A percentile compares a stretch with the other conserved stretches of the same genome.
phyloP scores from a whole-genome alignment of 495 filamentous ascomycete species.

The Trichoderma erinaceum region DNA sequence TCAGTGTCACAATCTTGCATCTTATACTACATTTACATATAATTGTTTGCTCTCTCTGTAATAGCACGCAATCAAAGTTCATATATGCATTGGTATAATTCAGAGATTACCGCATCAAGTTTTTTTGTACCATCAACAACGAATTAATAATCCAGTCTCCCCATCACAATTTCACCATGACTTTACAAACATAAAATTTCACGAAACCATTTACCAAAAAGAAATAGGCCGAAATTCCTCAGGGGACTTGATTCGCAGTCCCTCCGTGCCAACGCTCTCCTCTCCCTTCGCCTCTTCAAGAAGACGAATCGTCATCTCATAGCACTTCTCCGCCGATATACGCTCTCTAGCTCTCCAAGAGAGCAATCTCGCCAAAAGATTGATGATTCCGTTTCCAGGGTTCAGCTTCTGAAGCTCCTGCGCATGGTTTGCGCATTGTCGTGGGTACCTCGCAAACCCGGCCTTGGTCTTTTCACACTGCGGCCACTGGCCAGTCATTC shows the following conservation, averaged over 20 bases:
- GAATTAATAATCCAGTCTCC: no score
- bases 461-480: neutral
- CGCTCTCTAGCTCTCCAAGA: neutral
- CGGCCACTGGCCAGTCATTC: slow-evolving; percentile 1
- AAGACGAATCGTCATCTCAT: neutral
- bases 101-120: no score
- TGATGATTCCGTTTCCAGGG: neutral
- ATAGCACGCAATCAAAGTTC: no score
- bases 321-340: neutral
- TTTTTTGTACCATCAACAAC: no score
- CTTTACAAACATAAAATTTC: neutral
- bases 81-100: no score
- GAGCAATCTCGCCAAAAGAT: neutral
- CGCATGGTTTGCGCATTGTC: slow-evolving; percentile 1
- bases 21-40: no score
- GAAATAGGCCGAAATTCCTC: slow-evolving; percentile 2
- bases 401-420: neutral
- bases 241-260: neutral
- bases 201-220: neutral
- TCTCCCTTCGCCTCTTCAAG: neutral
- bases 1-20: no score
- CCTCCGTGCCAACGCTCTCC: neutral
- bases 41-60: no score
- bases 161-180: no score
- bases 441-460: neutral